Percentiles rank a stretch among this genome's conserved stretches.
Evolutionary conservation across 805 yeast species (phyloP).

Genomic region (Yarrowia porcina): DNA sequence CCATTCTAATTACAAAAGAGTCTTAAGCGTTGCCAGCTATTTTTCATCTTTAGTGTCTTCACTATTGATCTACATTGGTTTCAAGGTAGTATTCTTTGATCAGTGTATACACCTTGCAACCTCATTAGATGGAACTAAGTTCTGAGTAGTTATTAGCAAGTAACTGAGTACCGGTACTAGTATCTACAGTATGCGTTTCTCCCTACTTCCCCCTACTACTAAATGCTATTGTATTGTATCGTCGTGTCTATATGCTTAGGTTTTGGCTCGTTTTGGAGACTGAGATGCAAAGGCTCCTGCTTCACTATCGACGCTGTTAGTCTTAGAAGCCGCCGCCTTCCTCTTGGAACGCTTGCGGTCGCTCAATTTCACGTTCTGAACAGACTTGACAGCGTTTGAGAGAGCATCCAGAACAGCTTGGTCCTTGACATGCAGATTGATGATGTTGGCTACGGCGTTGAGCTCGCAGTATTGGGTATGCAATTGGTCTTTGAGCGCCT

Average conservation of each 20-base stretch:
- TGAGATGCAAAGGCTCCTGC: not conserved
- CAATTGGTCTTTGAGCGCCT: not conserved
- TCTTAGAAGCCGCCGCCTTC: not conserved
- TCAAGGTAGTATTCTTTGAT: too few species aligned
- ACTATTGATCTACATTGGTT: too few species aligned
- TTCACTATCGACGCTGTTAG: not conserved
- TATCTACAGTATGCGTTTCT: too few species aligned
- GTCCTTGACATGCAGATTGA: conserved; percentile 9
- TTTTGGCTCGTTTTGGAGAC: not conserved
- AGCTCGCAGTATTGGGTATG: conserved; percentile 8
- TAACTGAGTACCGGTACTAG: too few species aligned
- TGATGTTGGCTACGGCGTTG: conserved; percentile 12
- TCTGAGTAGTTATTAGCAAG: too few species aligned
- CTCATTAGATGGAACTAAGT: too few species aligned
- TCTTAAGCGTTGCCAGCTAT: too few species aligned
- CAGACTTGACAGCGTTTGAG: conserved; percentile 7
- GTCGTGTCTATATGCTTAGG: not conserved
- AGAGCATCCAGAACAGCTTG: not conserved
- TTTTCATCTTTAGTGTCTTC: too few species aligned
- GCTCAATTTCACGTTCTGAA: not conserved
- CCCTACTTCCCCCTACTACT: too few species aligned
- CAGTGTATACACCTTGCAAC: too few species aligned
- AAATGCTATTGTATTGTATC: too few species aligned
- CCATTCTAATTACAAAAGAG: too few species aligned
- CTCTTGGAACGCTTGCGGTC: not conserved